phyloP scores from a whole-genome alignment of 1,284 basidiomycete species.

The Sphaerobolus stellatus region DNA sequence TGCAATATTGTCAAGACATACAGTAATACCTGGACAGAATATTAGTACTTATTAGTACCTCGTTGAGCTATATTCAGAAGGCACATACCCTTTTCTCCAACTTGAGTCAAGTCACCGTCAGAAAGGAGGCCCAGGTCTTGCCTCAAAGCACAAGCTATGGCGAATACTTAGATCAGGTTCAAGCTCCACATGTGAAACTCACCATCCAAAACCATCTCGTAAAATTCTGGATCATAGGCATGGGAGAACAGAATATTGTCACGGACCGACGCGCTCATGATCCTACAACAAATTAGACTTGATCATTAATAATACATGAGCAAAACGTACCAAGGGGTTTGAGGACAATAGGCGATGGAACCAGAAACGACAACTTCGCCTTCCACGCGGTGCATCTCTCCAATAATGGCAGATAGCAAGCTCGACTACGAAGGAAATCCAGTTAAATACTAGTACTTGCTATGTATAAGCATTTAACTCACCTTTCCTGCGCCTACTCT shows the following conservation, averaged over 20 bases:
- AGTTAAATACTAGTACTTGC: not conserved
- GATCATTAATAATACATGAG: conserved; percentile 8
- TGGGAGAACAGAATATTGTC: conserved; percentile 93
- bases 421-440: conserved; percentile 49
- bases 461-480: conserved; percentile 23
- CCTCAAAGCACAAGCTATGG: conserved; percentile 77
- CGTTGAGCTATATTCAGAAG: conserved; percentile 14
- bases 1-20: not conserved
- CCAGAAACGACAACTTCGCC: conserved; percentile 75
- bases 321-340: conserved; percentile 75
- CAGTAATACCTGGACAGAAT: conserved; percentile 18
- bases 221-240: conserved; percentile 78
- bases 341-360: conserved; percentile 84
- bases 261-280: conserved; percentile 78
- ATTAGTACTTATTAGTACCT: conserved; percentile 14
- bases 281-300: conserved; percentile 44
- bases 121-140: conserved; percentile 77
- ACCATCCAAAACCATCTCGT: conserved; percentile 76
- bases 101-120: conserved; percentile 72
- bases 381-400: conserved; percentile 81
- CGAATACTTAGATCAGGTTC: not conserved
- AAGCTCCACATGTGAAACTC: conserved; percentile 1
- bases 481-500: conserved; percentile 93
- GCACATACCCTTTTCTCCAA: conserved; percentile 57
- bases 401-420: conserved; percentile 74